Conservation (phyloP, 306 rosid genomes). For the Arachis stenosperma region DNA sequence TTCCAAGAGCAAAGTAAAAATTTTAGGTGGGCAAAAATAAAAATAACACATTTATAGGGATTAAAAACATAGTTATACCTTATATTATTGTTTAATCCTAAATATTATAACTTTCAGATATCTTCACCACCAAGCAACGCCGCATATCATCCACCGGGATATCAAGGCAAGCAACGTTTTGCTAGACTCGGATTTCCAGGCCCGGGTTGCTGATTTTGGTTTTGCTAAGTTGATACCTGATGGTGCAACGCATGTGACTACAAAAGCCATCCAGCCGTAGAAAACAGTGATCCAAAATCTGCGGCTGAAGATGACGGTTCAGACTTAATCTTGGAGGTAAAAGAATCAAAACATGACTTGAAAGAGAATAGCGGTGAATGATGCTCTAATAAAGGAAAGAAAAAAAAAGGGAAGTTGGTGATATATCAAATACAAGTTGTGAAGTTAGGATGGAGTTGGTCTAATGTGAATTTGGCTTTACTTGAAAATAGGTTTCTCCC, state of each 20-base stretch:
- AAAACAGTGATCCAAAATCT: conserved; percentile 39
- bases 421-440: background rate
- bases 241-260: conserved; percentile 82
- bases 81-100: conserved; percentile 7
- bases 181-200: conserved; percentile 67
- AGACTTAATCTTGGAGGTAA: conserved; percentile 65
- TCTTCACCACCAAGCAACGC: conserved; percentile 82
- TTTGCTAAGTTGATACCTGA: conserved; percentile 84
- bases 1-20: too few relatives aligned
- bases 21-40: too few relatives aligned
- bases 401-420: too few relatives aligned
- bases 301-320: conserved; percentile 59
- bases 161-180: conserved; percentile 78
- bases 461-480: background rate
- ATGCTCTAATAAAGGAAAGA: background rate
- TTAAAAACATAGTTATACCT: too few relatives aligned
- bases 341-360: conserved; percentile 44
- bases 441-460: background rate
- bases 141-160: conserved; percentile 76
- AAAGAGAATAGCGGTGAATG: conserved; percentile 38
- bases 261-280: conserved; percentile 46
- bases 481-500: background rate
- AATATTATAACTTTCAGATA: conserved; percentile 55
- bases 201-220: conserved; percentile 84
- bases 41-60: too few relatives aligned